phyloP scores from a whole-genome alignment of 1,284 basidiomycete genomes.

The Marasmius oreades region DNA sequence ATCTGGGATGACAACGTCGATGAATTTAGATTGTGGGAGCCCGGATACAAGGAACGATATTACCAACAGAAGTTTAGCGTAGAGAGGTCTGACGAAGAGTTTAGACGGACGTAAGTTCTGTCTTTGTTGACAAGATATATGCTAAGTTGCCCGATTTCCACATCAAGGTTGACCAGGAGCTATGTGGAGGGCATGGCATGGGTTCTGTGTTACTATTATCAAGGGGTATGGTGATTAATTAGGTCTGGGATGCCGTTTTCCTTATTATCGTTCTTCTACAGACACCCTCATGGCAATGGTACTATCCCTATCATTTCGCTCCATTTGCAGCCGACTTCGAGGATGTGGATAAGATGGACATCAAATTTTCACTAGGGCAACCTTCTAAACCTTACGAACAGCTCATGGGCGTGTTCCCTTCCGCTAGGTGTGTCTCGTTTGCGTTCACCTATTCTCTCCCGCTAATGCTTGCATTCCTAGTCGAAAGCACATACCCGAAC shows the following conservation, averaged over 20 bases:
- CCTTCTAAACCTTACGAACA: slow-evolving; percentile 98
- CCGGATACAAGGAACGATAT: slow-evolving; percentile 94
- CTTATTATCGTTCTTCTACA: slow-evolving; percentile 26
- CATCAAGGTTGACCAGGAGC: slow-evolving; percentile 66
- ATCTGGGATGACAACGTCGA: slow-evolving; percentile 18
- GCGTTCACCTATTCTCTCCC: slow-evolving; percentile 1
- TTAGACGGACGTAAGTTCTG: slow-evolving; percentile 65
- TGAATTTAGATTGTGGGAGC: slow-evolving; percentile 78
- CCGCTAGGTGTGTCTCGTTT: slow-evolving; percentile 63
- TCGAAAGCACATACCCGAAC: slow-evolving; percentile 82
- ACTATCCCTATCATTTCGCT: slow-evolving; percentile 97
- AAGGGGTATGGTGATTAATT: slow-evolving; percentile 66
- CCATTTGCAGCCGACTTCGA: slow-evolving; percentile 97
- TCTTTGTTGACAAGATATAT: background rate
- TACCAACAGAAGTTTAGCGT: slow-evolving; percentile 93
- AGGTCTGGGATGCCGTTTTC: background rate
- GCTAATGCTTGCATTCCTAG: slow-evolving; percentile 38
- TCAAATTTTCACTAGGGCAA: slow-evolving; percentile 74
- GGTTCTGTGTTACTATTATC: slow-evolving; percentile 98
- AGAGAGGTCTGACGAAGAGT: slow-evolving; percentile 67
- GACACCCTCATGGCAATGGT: slow-evolving; percentile 99
- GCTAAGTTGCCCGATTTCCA: slow-evolving; percentile 15
- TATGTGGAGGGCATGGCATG: slow-evolving; percentile 96
- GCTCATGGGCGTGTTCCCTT: slow-evolving; percentile 97
- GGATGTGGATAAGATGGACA: slow-evolving; percentile 76